These are phyloP conservation scores for Colletotrichum musicola DNA, from an alignment of 2,329 filamentous ascomycete genomes.

Conservation along the genomic window DNA sequence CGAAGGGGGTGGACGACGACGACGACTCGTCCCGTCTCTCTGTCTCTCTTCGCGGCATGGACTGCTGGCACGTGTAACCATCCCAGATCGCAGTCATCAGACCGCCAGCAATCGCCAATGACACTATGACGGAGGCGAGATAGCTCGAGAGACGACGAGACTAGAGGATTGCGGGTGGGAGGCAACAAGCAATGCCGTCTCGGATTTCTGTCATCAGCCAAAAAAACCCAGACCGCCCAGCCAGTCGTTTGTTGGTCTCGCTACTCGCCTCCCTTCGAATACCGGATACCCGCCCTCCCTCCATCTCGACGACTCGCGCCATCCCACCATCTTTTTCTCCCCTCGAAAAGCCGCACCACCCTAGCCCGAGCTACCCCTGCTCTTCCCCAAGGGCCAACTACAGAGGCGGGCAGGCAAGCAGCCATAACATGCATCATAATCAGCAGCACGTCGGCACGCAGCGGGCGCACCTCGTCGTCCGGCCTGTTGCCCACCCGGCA, in stretches of 20 bases:
- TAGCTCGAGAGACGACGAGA: conserved; percentile 2
- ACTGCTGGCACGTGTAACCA: conserved; percentile 13
- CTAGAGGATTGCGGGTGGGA: conserved; percentile 7
- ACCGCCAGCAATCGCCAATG: not conserved
- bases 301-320: not conserved
- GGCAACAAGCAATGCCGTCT: conserved; percentile 8
- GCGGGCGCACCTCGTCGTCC: conserved; percentile 28
- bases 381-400: not conserved
- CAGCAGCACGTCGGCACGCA: conserved; percentile 17
- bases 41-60: not conserved
- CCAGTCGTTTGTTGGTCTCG: not conserved
- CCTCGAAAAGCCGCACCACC: conserved; percentile 13
- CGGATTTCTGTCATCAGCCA: not conserved
- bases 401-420: not conserved
- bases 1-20: not conserved
- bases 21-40: not conserved
- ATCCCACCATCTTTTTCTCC: not conserved
- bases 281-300: not conserved
- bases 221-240: not conserved
- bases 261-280: not conserved
- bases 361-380: conserved; percentile 27
- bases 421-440: not conserved
- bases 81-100: conserved; percentile 3
- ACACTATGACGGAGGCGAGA: not conserved
- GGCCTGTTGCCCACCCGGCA: conserved; percentile 20